Evolutionary conservation across 352 stramenopile genomes (phyloP).

Genomic region (Globisporangium cederbergense): DNA sequence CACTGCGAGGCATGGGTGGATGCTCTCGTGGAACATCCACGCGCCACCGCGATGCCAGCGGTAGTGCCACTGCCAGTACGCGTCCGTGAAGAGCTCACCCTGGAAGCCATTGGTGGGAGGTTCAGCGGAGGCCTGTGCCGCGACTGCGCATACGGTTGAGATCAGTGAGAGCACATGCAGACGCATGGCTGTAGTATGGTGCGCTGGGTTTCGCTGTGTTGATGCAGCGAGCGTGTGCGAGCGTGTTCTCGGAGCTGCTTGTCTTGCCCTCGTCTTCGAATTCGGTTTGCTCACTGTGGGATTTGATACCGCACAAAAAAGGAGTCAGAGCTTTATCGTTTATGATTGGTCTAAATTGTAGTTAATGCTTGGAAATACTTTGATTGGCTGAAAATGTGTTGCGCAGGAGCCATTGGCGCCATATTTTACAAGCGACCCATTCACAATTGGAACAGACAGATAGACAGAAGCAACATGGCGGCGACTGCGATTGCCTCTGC

Average conservation of each 20-base stretch:
- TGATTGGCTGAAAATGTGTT: neutral
- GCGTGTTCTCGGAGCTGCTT: neutral
- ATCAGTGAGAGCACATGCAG: neutral
- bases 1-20: constrained; percentile 27
- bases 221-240: neutral
- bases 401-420: neutral
- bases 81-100: constrained; percentile 9
- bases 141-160: neutral
- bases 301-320: neutral
- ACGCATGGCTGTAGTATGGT: neutral
- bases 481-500: neutral
- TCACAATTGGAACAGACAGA: neutral
- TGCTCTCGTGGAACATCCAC: constrained; percentile 30
- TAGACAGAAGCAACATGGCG: constrained; percentile 2
- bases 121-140: neutral
- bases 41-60: constrained; percentile 34
- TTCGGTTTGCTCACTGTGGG: neutral
- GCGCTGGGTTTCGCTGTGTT: neutral
- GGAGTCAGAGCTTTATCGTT: neutral
- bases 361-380: neutral
- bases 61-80: constrained; percentile 20
- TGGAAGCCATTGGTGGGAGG: neutral
- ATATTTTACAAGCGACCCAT: neutral
- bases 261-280: constrained; percentile 1
- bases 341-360: neutral